Evolutionary conservation across 169 alveolate species (phyloP), one percentile per base, ranked within the genome.

Genomic region (Plasmodium fragile): DNA sequence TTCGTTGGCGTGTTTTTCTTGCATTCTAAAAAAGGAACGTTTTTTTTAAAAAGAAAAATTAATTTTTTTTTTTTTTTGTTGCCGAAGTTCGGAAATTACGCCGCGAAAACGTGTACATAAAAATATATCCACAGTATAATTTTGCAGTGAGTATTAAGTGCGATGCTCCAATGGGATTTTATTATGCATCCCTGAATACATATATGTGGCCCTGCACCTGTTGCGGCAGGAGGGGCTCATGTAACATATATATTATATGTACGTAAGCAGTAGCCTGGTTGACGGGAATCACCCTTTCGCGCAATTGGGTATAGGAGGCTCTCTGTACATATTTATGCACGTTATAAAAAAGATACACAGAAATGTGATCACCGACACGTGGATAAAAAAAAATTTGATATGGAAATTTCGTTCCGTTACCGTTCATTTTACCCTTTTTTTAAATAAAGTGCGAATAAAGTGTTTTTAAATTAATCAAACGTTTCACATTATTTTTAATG

Each of bases 1-100:
- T 77, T 77, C 53, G 53, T 77, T 77, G n/a, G 43, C 30, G 30
- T 77, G 53, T 34, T 30, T 75, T 75, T 36, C 53, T 39, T 39
- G 8, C 83, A 7, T 75, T 11, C 2, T 7, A 28, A 75, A 28
- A 75, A 7, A 28, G 22, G 43, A 30, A n/a, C 59, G 32, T 77
- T 77, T 77, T 77, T 34, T 34, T 25, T 22, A 32, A 71, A n/a
- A 71, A 72, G 45, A 72, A 72, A 72, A 22, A 45, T 45, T 45
- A 45, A 45, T 22, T 71, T 71, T 34, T 72, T 16, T 72, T 34
- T 49, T 49, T 49, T 49, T 16, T 18, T 22, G 22, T 18, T 22
- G 22, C 59, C 8, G 16, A 49, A 49, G 59, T 49, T 49, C 22
- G 59, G 59, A 11, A 13, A 3, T 4, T 13, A 49, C 16, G 59